Base-by-base conservation (phyloP, 78 protist genomes). In the Parvularia atlantis region DNA sequence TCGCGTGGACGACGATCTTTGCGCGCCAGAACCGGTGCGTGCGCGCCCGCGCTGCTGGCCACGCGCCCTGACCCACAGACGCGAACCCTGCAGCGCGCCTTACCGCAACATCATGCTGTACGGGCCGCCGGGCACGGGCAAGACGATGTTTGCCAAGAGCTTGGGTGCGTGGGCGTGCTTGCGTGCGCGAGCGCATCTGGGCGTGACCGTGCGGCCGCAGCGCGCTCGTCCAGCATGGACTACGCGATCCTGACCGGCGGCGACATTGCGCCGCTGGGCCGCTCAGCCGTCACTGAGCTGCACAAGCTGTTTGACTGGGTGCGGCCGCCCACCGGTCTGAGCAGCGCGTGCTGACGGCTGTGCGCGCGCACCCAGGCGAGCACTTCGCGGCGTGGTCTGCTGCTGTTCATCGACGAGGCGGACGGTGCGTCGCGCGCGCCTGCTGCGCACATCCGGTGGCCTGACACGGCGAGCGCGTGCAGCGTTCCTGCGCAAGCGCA, bases 111-210 rank as follows among this genome's bases (percentile, higher is more conserved):
- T 90, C 3, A 61, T 90, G 58, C 66, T 90, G 67, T 85, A 71
- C 35, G 95, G 95, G 0, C 95, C 95, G 11, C 92, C 92, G 0
- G 94, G 94, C 9, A 87, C 92, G 4, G 94, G 94, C 30, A 89
- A 89, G 71, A 88, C 93, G 22, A 20, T 89, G 78, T 82, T 89
- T 24, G 93, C 91, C 28, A 86, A 86, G 72, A 89, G 89, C 1
- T 84, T 88, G 20, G 91, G 48, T 43, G 48, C 10, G 48, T 43
- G 48, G 5, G 48, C 10, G 48, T 43, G 48, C 10, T 5, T 43
- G 48, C 10, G 48, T 43, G 48, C 10, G 48, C 10, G 48, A 11
- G 48, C 10, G 48, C 10, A 10, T 43, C 22, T 43, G 48, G 5
- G 48, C 10, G 48, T 43, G 48, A 11, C 22, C 10, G 48, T 43